A percentile compares a stretch with the other conserved stretches of the same genome.
Conservation (phyloP, 306 rosid genomes). For the Castanopsis chinensis region DNA sequence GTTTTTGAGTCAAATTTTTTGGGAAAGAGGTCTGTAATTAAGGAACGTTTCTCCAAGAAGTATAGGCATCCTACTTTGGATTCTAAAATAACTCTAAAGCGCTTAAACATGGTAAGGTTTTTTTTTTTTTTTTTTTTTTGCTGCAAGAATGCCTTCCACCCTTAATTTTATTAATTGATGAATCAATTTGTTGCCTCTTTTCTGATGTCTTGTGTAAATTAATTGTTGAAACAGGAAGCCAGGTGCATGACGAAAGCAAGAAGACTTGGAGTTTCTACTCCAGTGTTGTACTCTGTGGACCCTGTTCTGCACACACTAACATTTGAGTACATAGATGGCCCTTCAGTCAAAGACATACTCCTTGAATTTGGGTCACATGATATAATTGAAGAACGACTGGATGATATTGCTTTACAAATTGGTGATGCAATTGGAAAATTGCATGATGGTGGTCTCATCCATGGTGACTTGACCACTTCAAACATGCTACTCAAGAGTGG, state of each 20-base stretch:
- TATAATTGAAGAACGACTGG: slow-evolving; percentile 38
- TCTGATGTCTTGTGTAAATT: slow-evolving; percentile 4
- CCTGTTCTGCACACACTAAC: slow-evolving; percentile 62
- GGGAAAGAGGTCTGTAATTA: slow-evolving; percentile 75
- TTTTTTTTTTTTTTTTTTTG: background rate
- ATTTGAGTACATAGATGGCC: slow-evolving; percentile 72
- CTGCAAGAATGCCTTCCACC: background rate
- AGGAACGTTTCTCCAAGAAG: slow-evolving; percentile 91
- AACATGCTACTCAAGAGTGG: slow-evolving; percentile 66
- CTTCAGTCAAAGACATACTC: slow-evolving; percentile 70
- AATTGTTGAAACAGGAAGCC: slow-evolving; percentile 62
- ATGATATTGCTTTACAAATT: slow-evolving; percentile 65
- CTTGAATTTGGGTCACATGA: slow-evolving; percentile 60
- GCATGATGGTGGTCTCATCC: slow-evolving; percentile 86
- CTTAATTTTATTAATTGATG: background rate
- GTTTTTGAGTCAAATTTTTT: slow-evolving; percentile 74
- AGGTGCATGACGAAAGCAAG: slow-evolving; percentile 95
- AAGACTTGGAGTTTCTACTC: slow-evolving; percentile 77
- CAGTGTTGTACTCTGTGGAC: slow-evolving; percentile 65
- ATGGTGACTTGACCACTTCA: slow-evolving; percentile 87
- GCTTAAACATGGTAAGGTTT: slow-evolving; percentile 73
- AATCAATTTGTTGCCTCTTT: background rate
- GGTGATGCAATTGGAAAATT: slow-evolving; percentile 75
- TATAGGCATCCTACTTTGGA: slow-evolving; percentile 90
- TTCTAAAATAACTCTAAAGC: slow-evolving; percentile 78